A percentile compares a stretch with the other conserved stretches of the same genome.
These are phyloP conservation scores for Ogataea nonfermentans DNA, from an alignment of 805 yeast species.

Conservation along the genomic window DNA sequence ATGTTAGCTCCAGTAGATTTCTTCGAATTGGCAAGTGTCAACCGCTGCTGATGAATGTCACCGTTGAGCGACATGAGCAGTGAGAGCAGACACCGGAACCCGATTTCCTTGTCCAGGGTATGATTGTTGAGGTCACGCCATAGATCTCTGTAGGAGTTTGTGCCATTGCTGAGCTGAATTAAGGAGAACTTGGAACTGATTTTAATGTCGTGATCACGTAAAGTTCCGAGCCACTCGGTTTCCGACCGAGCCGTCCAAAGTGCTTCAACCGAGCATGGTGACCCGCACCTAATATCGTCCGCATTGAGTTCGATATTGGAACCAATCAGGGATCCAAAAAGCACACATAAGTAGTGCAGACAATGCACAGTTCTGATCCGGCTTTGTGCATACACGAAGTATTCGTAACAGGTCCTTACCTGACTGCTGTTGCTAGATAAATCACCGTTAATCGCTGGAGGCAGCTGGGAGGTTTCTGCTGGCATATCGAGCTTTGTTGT, in stretches of 20 bases:
- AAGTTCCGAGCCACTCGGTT: constrained; percentile 48
- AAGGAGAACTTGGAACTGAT: constrained; percentile 54
- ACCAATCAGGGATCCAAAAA: constrained; percentile 46
- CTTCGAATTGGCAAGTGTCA: constrained; percentile 30
- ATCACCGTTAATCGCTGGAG: constrained; percentile 37
- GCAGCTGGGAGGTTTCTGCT: constrained; percentile 43
- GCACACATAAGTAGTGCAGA: constrained; percentile 48
- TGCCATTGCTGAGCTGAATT: constrained; percentile 56
- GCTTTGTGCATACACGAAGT: constrained; percentile 53
- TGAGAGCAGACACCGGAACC: constrained; percentile 51
- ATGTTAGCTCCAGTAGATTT: constrained; percentile 42
- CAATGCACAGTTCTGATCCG: constrained; percentile 53
- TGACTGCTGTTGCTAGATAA: constrained; percentile 6
- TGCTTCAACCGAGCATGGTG: constrained; percentile 57
- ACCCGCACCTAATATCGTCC: constrained; percentile 57
- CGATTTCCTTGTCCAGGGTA: constrained; percentile 38
- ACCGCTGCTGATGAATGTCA: constrained; percentile 53
- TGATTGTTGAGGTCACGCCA: constrained; percentile 49
- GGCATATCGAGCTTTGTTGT: constrained; percentile 53
- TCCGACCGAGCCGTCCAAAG: constrained; percentile 56
- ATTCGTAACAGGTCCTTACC: constrained; percentile 45
- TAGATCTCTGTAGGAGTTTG: constrained; percentile 48
- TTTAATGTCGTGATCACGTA: constrained; percentile 37
- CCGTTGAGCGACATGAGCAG: constrained; percentile 68
- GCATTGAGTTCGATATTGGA: constrained; percentile 39